Percentiles rank a stretch among this genome's conserved stretches.
These are phyloP conservation scores for Microbotryum violaceum DNA, from an alignment of 1,284 basidiomycete genomes.

Conservation along the genomic window DNA sequence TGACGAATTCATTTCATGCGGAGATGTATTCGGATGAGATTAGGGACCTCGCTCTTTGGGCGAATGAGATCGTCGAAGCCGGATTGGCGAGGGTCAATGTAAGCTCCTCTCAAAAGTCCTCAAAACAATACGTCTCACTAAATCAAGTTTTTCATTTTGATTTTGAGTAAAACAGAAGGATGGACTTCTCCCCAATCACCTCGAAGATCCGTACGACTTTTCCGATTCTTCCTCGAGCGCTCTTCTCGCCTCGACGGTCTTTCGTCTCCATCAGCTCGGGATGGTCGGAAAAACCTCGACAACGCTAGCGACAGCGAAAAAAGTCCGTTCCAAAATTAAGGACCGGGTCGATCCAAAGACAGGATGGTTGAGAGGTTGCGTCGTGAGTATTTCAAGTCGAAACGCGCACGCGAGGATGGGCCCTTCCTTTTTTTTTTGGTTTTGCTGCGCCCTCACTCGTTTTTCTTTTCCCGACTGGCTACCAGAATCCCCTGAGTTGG, in stretches of 20 bases:
- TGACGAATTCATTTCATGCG: too few relatives aligned
- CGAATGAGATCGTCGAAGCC: too few relatives aligned
- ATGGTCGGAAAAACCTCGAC: conserved; percentile 47
- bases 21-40: conserved; percentile 42
- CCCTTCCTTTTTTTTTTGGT: neutral
- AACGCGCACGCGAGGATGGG: too few relatives aligned
- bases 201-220: conserved; percentile 50
- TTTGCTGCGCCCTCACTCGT: conserved; percentile 14
- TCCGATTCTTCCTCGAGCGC: conserved; percentile 67
- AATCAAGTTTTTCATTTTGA: neutral
- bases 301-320: conserved; percentile 48
- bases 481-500: conserved; percentile 52
- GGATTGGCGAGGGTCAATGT: too few relatives aligned
- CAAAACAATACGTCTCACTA: neutral
- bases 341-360: conserved; percentile 38
- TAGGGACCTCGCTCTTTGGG: conserved; percentile 48
- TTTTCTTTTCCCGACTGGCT: too few relatives aligned
- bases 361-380: too few relatives aligned
- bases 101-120: too few relatives aligned
- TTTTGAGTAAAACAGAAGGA: conserved; percentile 39
- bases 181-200: conserved; percentile 66
- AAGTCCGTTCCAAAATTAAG: conserved; percentile 50
- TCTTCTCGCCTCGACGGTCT: conserved; percentile 67
- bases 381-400: too few relatives aligned
- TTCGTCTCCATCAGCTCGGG: conserved; percentile 55